Base-by-base conservation (phyloP, 352 stramenopile genomes). In the Globisporangium recalcitrans region DNA sequence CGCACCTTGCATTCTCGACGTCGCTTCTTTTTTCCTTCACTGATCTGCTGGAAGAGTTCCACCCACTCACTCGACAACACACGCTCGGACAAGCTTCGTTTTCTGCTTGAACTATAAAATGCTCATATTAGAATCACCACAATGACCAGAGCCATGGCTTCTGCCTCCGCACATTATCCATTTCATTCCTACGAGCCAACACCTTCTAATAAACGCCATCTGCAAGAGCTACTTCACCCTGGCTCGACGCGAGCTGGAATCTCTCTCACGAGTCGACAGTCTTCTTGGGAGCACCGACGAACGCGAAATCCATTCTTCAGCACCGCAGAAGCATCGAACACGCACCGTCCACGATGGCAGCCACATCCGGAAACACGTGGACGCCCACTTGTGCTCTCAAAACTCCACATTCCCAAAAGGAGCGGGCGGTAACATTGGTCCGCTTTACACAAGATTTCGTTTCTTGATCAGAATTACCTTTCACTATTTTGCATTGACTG, bases 401-500 rank as follows among this genome's bases (percentile, higher is more conserved):
- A 58, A 64, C 58, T 52, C 58, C 47, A 64, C 31, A 31, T 64
- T 24, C 29, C 44, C 55, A 34, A 64, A 62, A 48, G 34, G 47
- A 60, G 58, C 13, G 26, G 10, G 46, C n/a, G 40, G 40, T 19
- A 36, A 27, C 29, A 53, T 54, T 49, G 53, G 53, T 65, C 44
- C 38, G 52, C 57, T 65, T 60, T 65, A 42, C 29, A 56, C 49
- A 52, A 63, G 29, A 52, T 56, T 62, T 63, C 48, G 48, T 59
- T 48, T 65, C 48, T 68, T 59, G 46, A 55, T 63, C 60, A 48
- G 62, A 59, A 59, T 59, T 68, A 68, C 64, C 24, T 67, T 58
- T 57, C 40, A 66, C 56, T 93, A 93, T 75, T 93, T 93, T 77
- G 84, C 84, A 78, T 93, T 93, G 58, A 93, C 84, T 72, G 84